These are phyloP conservation scores for Talaromyces marneffei DNA, from an alignment of 2,329 filamentous ascomycete genomes.

Conservation along the genomic window DNA sequence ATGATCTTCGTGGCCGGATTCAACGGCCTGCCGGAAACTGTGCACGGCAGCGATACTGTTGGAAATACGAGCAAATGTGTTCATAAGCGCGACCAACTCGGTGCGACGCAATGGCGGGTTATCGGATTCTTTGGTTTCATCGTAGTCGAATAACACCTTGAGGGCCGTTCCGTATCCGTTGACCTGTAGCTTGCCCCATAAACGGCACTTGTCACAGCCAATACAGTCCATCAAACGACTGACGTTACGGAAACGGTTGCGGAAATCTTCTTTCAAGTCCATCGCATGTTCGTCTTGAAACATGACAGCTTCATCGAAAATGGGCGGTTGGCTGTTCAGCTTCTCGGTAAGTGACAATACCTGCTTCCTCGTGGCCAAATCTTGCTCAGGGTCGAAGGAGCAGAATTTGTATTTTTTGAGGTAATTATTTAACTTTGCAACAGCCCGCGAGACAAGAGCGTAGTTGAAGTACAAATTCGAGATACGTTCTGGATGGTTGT, in stretches of 20 bases:
- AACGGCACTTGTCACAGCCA: slow-evolving; percentile 94
- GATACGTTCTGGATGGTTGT: slow-evolving; percentile 79
- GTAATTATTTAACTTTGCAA: slow-evolving; percentile 82
- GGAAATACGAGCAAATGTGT: slow-evolving; percentile 83
- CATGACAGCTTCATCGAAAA: slow-evolving; percentile 95
- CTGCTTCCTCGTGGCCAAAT: slow-evolving; percentile 71
- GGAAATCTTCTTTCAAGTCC: slow-evolving; percentile 91
- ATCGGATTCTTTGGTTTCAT: slow-evolving; percentile 57
- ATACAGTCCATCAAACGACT: slow-evolving; percentile 98
- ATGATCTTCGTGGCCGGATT: slow-evolving; percentile 30
- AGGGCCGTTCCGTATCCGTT: slow-evolving; percentile 90
- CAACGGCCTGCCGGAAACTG: slow-evolving; percentile 56
- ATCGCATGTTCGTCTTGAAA: slow-evolving; percentile 65
- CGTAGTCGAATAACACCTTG: slow-evolving; percentile 93
- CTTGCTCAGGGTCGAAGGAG: slow-evolving; percentile 73
- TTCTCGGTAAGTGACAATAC: slow-evolving; percentile 68
- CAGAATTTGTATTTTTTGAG: slow-evolving; percentile 86
- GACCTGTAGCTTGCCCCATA: slow-evolving; percentile 97
- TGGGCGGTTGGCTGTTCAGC: slow-evolving; percentile 62
- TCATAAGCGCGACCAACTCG: slow-evolving; percentile 89
- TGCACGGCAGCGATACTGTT: slow-evolving; percentile 70
- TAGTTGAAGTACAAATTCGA: slow-evolving; percentile 99
- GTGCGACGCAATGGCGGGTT: slow-evolving; percentile 75
- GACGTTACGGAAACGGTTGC: slow-evolving; percentile 93
- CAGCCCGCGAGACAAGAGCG: slow-evolving; percentile 82